Base-by-base conservation (phyloP, 1,139 yeast species). In the Debaryomycetaceae sp. region DNA sequence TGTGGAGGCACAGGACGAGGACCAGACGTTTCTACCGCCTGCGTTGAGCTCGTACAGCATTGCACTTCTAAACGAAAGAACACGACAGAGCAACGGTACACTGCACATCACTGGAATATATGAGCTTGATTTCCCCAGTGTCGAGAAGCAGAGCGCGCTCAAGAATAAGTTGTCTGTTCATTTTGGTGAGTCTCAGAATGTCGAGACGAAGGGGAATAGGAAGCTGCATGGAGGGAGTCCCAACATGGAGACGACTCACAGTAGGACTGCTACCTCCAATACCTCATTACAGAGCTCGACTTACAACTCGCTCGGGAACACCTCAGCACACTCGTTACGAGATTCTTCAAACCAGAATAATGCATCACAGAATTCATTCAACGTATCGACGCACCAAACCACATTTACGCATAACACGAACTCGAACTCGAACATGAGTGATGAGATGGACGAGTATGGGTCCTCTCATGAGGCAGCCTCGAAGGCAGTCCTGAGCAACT, bases 1-100 rank as follows among this genome's bases (percentile, higher is more conserved):
- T 39, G 48, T 58, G 42, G 80, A 75, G 24, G 34, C 44, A 6
- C 39, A 37, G 9, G 51, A 48, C 22, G 84, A 80, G 36, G 87
- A 80, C 51, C 75, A 69, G 47, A 75, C 80, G 23, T 75, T 78
- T 48, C 69, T 78, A 46, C 87, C 88, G 0, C 89, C 89, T 2
- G 81, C 81, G 11, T 68, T 84, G 50, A 82, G 87, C 56, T 76
- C 84, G 9, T 83, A 82, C 50, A 62, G 74, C 52, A 62, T 71
- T 43, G 74, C 75, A 35, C 58, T 65, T 42, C 57, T 70, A 42
- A 65, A 65, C 49, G 69, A 63, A 36, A 51, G 54, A 39, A 49
- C 59, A 35, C 46, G 38, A 48, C 46, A 29, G 24, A 43, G 33
- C 34, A 34, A 35, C 39, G 38, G 36, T 37, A 44, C 42, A 34